phyloP scores from a whole-genome alignment of 805 yeast species.

The Candida bentonensis region DNA sequence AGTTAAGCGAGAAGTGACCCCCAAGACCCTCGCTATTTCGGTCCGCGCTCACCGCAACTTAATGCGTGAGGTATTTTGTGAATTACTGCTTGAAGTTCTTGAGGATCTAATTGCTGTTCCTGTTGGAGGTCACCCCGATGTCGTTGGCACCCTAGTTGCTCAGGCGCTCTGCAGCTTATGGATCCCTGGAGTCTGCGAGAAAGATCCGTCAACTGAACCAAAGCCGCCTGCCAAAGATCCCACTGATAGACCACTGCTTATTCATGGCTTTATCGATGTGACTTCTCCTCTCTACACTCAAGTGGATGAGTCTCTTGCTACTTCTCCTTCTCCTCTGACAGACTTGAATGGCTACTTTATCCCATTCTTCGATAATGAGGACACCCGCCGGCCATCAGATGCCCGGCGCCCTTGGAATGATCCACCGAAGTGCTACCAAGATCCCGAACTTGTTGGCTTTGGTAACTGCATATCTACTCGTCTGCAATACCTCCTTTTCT shows the following conservation, averaged over 20 bases:
- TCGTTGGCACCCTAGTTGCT: conserved; percentile 38
- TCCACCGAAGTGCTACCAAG: background rate
- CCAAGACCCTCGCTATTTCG: conserved; percentile 53
- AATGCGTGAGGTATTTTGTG: conserved; percentile 70
- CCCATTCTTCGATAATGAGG: background rate
- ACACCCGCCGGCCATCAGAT: background rate
- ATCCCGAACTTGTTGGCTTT: background rate
- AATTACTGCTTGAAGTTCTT: conserved; percentile 56
- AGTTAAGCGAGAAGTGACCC: conserved; percentile 24
- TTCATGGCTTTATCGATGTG: background rate
- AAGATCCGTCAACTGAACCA: background rate
- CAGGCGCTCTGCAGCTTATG: conserved; percentile 48
- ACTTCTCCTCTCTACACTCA: background rate
- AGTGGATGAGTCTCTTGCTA: background rate
- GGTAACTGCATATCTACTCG: conserved; percentile 18
- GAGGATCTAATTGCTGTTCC: conserved; percentile 41
- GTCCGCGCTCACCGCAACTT: conserved; percentile 55
- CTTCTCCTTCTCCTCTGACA: conserved; percentile 1
- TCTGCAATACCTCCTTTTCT: conserved; percentile 43
- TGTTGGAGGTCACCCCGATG: conserved; percentile 33
- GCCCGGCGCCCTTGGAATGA: background rate
- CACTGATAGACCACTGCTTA: background rate
- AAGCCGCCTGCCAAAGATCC: background rate
- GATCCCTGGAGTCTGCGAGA: conserved; percentile 34
- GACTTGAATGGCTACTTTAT: background rate